Evolutionary conservation across 805 yeast species (phyloP).

Genomic region (Cyberlindnera subsufficiens): DNA sequence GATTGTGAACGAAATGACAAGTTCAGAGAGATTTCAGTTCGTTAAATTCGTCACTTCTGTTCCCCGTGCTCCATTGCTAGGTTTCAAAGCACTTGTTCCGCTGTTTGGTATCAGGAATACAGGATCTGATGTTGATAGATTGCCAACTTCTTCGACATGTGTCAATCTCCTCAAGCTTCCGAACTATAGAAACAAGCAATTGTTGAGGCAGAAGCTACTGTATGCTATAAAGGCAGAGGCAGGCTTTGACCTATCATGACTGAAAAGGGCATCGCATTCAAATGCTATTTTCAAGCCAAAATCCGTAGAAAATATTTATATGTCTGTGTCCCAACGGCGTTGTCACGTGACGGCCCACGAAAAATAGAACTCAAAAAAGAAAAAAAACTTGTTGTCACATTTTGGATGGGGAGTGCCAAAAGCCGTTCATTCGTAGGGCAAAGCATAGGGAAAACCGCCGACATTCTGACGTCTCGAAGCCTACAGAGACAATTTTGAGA

Average conservation of each 20-base stretch:
- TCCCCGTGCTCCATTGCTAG: conserved; percentile 85
- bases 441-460: no score
- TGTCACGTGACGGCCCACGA: no score
- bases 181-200: conserved; percentile 58
- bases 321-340: no score
- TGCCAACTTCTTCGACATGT: conserved; percentile 94
- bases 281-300: no score
- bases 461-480: no score
- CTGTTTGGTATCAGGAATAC: conserved; percentile 72
- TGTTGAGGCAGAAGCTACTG: conserved; percentile 57
- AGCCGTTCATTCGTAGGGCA: no score
- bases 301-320: no score
- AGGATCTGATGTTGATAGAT: conserved; percentile 36
- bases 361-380: no score
- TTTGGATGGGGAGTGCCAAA: no score
- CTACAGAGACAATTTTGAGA: no score
- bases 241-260: conserved; percentile 62
- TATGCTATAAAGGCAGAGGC: conserved; percentile 80
- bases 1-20: conserved; percentile 60
- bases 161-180: conserved; percentile 84
- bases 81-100: conserved; percentile 72
- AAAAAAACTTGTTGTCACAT: no score
- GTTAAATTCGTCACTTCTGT: conserved; percentile 90
- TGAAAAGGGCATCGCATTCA: conserved; percentile 13
- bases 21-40: conserved; percentile 57